phyloP scores from a whole-genome alignment of 1,284 basidiomycete genomes.

The Coniophora puteana region DNA sequence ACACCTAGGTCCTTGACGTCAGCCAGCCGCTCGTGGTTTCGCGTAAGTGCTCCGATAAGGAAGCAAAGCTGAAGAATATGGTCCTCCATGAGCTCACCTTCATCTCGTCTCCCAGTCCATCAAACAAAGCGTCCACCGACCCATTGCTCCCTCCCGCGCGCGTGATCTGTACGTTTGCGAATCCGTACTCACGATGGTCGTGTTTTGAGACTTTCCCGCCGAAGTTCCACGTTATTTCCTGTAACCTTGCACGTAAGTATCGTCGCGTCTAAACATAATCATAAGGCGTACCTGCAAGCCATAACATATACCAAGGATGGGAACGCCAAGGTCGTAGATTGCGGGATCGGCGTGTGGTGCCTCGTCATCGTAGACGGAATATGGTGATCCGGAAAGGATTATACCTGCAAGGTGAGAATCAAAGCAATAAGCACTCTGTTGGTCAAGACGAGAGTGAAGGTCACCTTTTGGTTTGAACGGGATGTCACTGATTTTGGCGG shows the following conservation, averaged over 20 bases:
- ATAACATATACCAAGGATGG: constrained; percentile 97
- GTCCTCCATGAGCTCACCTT: constrained; percentile 48
- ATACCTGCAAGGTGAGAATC: constrained; percentile 56
- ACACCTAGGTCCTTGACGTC: constrained; percentile 62
- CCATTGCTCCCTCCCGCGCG: constrained; percentile 55
- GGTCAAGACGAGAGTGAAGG: neutral
- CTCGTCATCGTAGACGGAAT: constrained; percentile 94
- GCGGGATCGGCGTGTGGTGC: constrained; percentile 94
- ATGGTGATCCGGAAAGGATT: constrained; percentile 97
- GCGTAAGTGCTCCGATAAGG: no score
- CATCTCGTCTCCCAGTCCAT: constrained; percentile 80
- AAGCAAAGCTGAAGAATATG: neutral
- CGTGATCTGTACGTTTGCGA: constrained; percentile 77
- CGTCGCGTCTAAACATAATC: neutral
- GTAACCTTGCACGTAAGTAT: neutral
- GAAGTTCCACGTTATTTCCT: constrained; percentile 90
- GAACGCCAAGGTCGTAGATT: constrained; percentile 91
- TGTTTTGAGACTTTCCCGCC: constrained; percentile 88
- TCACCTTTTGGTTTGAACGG: constrained; percentile 94
- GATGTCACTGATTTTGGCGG: constrained; percentile 86
- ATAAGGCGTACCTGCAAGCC: constrained; percentile 88
- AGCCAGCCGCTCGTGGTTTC: no score
- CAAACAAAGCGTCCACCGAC: constrained; percentile 77
- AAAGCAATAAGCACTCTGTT: neutral
- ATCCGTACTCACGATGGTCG: constrained; percentile 94